A percentile compares a stretch with the other conserved stretches of the same genome.
Conservation (phyloP, 257 asterid species). For the Cordia subcordata region DNA sequence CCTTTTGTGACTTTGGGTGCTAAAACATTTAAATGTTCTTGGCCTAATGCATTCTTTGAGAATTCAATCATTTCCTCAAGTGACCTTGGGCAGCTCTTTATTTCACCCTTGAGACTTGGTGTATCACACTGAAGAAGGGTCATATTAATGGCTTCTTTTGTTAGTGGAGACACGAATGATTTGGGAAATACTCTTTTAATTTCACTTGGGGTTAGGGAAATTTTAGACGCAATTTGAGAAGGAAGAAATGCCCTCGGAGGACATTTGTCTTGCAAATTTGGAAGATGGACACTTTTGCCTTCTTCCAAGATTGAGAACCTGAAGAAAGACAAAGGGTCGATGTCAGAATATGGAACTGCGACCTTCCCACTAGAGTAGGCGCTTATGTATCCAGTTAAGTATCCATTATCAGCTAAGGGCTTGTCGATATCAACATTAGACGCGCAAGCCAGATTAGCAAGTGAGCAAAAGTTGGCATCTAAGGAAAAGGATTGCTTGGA, state of each 20-base stretch:
- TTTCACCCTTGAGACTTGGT: conserved; percentile 24
- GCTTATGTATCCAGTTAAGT: too few species aligned
- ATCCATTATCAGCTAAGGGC: too few species aligned
- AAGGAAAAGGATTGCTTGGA: conserved; percentile 3
- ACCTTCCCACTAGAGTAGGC: too few species aligned
- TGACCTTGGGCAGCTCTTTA: conserved; percentile 23
- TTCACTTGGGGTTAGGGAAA: conserved; percentile 10
- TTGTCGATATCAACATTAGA: background rate
- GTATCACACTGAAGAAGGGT: conserved; percentile 19
- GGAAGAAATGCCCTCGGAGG: conserved; percentile 43
- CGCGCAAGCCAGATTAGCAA: conserved; percentile 7
- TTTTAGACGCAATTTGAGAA: conserved; percentile 21
- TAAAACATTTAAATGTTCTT: conserved; percentile 14
- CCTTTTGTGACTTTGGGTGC: conserved; percentile 16
- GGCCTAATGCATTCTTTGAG: conserved; percentile 13
- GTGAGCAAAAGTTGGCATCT: conserved; percentile 8
- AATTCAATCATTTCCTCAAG: conserved; percentile 36
- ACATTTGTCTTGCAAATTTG: conserved; percentile 21
- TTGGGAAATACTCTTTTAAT: conserved; percentile 21
- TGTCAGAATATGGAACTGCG: too few species aligned
- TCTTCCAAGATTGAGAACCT: conserved; percentile 20
- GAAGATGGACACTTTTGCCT: conserved; percentile 30
- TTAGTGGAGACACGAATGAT: background rate
- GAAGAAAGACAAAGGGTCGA: conserved; percentile 28
- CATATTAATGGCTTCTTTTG: conserved; percentile 11